These are phyloP conservation scores for Byssochlamys sp. DNA, from an alignment of 2,329 filamentous ascomycete genomes.

Conservation along the genomic window DNA sequence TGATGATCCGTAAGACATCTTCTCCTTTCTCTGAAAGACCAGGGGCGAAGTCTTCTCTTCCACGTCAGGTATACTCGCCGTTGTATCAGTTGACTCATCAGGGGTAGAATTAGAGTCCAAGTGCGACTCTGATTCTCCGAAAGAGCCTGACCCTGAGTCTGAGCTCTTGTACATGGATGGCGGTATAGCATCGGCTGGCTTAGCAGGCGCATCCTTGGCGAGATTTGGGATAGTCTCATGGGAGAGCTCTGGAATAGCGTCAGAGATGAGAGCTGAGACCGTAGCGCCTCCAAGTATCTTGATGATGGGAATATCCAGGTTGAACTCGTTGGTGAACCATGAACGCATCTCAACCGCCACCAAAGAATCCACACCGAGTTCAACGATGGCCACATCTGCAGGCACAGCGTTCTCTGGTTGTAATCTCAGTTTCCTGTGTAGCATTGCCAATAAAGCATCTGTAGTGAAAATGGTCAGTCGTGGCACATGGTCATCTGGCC, in stretches of 20 bases:
- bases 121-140: background rate
- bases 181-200: background rate
- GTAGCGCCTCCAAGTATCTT: conserved; percentile 34
- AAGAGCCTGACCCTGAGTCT: background rate
- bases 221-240: background rate
- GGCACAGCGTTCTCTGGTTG: background rate
- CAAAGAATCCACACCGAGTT: conserved; percentile 12
- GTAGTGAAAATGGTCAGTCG: too few relatives aligned
- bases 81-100: background rate
- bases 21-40: background rate
- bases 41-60: background rate
- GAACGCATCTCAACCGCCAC: conserved; percentile 11
- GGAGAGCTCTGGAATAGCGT: conserved; percentile 3
- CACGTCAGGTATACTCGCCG: background rate
- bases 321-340: conserved; percentile 11
- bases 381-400: background rate
- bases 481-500: too few relatives aligned
- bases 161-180: background rate
- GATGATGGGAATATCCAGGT: conserved; percentile 39
- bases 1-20: conserved; percentile 27
- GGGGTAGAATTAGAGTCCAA: background rate
- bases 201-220: background rate
- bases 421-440: background rate
- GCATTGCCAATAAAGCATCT: background rate
- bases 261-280: conserved; percentile 13